Percentiles rank a stretch among this genome's conserved stretches.
Evolutionary conservation across 2,329 filamentous ascomycete genomes (phyloP).

Genomic region (Coniochaeta sp.): DNA sequence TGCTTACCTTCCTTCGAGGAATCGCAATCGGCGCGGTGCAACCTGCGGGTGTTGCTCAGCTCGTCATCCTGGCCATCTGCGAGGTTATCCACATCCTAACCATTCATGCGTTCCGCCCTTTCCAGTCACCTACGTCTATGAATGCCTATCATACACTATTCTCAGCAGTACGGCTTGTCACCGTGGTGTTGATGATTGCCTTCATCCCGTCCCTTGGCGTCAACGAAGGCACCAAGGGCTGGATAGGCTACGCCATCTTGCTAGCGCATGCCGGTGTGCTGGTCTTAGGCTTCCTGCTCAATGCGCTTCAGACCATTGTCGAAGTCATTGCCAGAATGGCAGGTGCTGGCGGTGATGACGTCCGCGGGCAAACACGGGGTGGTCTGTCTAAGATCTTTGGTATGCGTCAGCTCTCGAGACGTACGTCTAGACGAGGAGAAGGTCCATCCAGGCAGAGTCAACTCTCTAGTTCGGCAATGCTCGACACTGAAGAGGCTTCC

Average conservation of each 20-base stretch:
- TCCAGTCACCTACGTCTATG: constrained; percentile 89
- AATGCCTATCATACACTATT: constrained; percentile 91
- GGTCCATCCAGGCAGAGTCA: constrained; percentile 70
- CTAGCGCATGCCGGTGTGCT: constrained; percentile 79
- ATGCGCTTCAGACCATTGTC: constrained; percentile 81
- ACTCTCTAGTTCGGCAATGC: constrained; percentile 74
- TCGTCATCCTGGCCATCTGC: constrained; percentile 87
- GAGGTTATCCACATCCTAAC: constrained; percentile 87
- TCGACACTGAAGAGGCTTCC: constrained; percentile 60
- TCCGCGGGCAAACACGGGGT: constrained; percentile 64
- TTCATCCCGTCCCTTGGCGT: constrained; percentile 82
- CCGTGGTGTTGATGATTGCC: constrained; percentile 68
- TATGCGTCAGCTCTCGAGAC: constrained; percentile 77
- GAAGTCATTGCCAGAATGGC: constrained; percentile 79
- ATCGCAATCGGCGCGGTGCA: constrained; percentile 91
- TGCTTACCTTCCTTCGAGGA: constrained; percentile 78
- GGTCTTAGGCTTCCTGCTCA: constrained; percentile 87
- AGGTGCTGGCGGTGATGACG: constrained; percentile 73
- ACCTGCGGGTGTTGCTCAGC: constrained; percentile 84
- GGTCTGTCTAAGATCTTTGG: constrained; percentile 87
- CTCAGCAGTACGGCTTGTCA: constrained; percentile 66
- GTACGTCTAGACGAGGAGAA: constrained; percentile 52
- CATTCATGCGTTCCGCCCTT: constrained; percentile 83
- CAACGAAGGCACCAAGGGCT: constrained; percentile 73
- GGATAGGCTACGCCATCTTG: constrained; percentile 91